Evolutionary conservation across 1,284 basidiomycete species (phyloP), one percentile per base, ranked within the genome.

Genomic region (Ganoderma sinense): DNA sequence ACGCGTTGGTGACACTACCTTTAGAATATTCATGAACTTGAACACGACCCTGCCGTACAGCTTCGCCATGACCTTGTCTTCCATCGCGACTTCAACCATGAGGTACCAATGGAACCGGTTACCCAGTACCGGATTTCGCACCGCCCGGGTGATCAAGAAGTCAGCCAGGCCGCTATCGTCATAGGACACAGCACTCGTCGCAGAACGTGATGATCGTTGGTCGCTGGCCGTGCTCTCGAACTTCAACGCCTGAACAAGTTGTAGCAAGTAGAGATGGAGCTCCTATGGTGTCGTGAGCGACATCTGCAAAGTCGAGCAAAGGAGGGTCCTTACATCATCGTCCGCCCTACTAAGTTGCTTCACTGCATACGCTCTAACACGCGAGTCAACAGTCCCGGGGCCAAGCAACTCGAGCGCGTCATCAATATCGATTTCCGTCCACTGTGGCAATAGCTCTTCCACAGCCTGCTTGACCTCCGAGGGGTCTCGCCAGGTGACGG

Each of bases 101-200:
- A 99, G 89, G 77, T 99, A 99, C 98, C 98, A 99, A 79, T 98
- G 94, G 70, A 99, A 86, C 36, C 94, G 89, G 77, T 98, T 99
- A 0, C 97, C 97, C 1, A 99, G 85, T 0, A 96, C 87, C 0
- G 87, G 86, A 76, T 98, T 97, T 65, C 87, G 85, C 14, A 96
- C 94, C 20, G 95, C 95, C 23, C 97, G 89, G 5, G 89, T 83
- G 65, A 99, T 96, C 63, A 99, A 86, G 78, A 99, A 98, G 76
- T 97, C 95, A 0, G 95, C 92, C 1, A 98, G 84, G 1, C 94
- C 94, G 76, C 92, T 94, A 74, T 95, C 94, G 56, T 94, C 92
- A 68, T 94, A 92, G 0, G 92, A 94, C 88, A 90, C 64, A 88
- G 85, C 70, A 45, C 69, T 73, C 6, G 70, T 73, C 0, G 65